Evolutionary conservation across 805 yeast species (phyloP), one percentile per base, ranked within the genome.

Genomic region (Zygoascus biomembranicola): DNA sequence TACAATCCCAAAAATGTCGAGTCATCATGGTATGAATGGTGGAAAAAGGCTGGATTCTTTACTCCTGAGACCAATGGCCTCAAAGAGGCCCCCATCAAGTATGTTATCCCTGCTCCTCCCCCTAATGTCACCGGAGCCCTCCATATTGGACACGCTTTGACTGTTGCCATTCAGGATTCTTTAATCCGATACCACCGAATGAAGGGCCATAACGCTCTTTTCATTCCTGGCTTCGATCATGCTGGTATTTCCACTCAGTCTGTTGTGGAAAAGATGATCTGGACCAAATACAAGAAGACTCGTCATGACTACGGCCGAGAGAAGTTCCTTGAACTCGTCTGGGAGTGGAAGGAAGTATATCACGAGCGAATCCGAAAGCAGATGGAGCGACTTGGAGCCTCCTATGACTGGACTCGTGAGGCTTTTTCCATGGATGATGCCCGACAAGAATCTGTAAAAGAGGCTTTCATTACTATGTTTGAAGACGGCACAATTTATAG

Each of bases 231-330:
- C 47, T 94, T 94, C 66, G 99, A 94, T 73, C 99, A 94, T 68
- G 99, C 99, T 39, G 99, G 99, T 78, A 94, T 94, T 70, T 95
- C 97, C 45, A 94, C 99, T 10, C 99, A 94, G 73, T 87, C 97
- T 16, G 98, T 94, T 61, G 98, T 94, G 59, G 99, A 94, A 74
- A 94, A 94, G 73, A 90, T 85, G 76, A 71, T 94, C 42, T 89
- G 96, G 96, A 87, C 89, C 52, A 80, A 81, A 60, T 88, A 88
- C 66, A 79, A 84, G 73, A 79, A 85, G 68, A 90, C 98, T 51
- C 86, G 98, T 74, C 97, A 94, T 70, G 98, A 94, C 67, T 81
- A 80, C 57, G 96, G 97, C 57, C 87, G 99, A 73, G 97, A 92
- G 68, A 84, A 80, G 58, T 94, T 94, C 62, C 73, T 87, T 54